Evolutionary conservation across 2,329 filamentous ascomycete species (phyloP).

Genomic region (Plenodomus tracheiphilus): DNA sequence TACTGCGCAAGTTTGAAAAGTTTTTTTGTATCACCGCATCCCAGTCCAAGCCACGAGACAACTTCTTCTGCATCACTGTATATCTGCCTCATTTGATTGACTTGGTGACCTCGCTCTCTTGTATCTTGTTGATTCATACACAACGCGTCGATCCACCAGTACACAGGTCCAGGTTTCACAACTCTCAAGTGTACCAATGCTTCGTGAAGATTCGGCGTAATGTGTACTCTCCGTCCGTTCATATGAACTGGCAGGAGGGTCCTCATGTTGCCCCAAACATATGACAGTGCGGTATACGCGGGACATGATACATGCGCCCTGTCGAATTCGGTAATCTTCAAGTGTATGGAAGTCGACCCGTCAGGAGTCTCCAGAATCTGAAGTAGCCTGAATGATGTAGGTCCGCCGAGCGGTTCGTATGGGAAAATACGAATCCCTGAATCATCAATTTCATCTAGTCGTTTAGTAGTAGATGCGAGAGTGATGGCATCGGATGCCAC

Average conservation of each 20-base stretch:
- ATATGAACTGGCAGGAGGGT: constrained; percentile 9
- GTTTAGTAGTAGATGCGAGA: too few relatives aligned
- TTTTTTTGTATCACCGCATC: not conserved
- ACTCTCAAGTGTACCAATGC: constrained; percentile 9
- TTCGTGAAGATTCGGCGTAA: constrained; percentile 11
- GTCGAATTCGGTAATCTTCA: constrained; percentile 1
- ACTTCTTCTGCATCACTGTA: constrained; percentile 10
- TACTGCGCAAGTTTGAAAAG: not conserved
- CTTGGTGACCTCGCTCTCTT: constrained; percentile 19
- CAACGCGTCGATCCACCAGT: constrained; percentile 28
- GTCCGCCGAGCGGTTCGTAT: too few relatives aligned
- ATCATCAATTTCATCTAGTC: too few relatives aligned
- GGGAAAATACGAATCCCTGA: too few relatives aligned
- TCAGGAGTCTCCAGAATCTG: not conserved
- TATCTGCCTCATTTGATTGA: constrained; percentile 19
- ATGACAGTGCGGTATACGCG: constrained; percentile 34
- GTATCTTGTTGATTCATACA: constrained; percentile 27
- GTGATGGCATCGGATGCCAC: too few relatives aligned
- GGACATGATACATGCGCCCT: not conserved
- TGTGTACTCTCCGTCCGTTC: not conserved
- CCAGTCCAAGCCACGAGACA: constrained; percentile 19
- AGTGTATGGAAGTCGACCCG: not conserved
- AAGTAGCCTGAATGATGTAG: not conserved
- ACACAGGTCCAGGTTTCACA: not conserved
- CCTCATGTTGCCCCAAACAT: constrained; percentile 33